Evolutionary conservation across 129 eudicot species (phyloP).

Genomic region (Chrysanthemum seticuspe): DNA sequence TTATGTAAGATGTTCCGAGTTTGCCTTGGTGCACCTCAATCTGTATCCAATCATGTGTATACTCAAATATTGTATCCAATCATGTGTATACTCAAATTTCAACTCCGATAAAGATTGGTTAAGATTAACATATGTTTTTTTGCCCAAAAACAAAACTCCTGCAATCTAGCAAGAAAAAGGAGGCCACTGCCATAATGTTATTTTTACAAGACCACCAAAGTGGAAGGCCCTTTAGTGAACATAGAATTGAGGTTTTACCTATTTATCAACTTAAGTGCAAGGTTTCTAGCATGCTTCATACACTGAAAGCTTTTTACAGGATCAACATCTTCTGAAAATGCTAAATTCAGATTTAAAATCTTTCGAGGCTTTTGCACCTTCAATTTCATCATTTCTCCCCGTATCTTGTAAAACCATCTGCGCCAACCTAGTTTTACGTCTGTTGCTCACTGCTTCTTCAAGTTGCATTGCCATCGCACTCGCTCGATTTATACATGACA

Average conservation of each 20-base stretch:
- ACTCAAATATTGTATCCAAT: too few relatives aligned
- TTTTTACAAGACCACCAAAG: neutral
- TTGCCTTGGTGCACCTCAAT: too few relatives aligned
- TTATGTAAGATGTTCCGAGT: too few relatives aligned
- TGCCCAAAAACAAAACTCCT: too few relatives aligned
- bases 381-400: slow-evolving; percentile 15
- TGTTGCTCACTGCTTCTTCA: slow-evolving; percentile 51
- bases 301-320: slow-evolving; percentile 30
- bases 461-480: slow-evolving; percentile 66
- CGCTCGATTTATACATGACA: slow-evolving; percentile 65
- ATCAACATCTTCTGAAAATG: slow-evolving; percentile 37
- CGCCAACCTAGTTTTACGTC: slow-evolving; percentile 28
- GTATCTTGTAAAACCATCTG: slow-evolving; percentile 8
- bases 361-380: slow-evolving; percentile 6
- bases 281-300: slow-evolving; percentile 54
- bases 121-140: too few relatives aligned
- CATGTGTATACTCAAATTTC: too few relatives aligned
- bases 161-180: too few relatives aligned
- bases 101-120: too few relatives aligned
- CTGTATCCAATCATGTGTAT: too few relatives aligned
- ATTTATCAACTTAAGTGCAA: slow-evolving; percentile 48
- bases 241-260: slow-evolving; percentile 21
- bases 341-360: slow-evolving; percentile 41
- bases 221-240: neutral
- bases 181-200: too few relatives aligned